These are phyloP conservation scores for Candida ponderosae DNA, from an alignment of 805 yeast species.

Conservation along the genomic window DNA sequence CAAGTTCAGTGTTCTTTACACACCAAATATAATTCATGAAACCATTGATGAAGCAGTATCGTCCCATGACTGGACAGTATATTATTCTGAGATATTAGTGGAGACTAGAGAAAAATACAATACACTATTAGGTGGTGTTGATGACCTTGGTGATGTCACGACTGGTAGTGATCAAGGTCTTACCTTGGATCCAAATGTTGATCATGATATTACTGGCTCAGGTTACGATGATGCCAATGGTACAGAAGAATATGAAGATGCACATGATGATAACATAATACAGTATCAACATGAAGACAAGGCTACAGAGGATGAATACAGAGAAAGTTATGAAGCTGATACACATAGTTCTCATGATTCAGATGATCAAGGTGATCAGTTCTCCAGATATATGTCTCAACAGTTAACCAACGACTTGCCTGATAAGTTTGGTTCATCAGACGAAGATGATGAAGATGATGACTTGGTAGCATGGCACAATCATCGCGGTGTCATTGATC, in stretches of 20 bases:
- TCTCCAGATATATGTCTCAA: conserved; percentile 57
- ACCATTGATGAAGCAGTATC: conserved; percentile 28
- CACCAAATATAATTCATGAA: conserved; percentile 22
- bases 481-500: background rate
- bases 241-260: conserved; percentile 7
- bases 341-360: too few relatives aligned
- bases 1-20: conserved; percentile 47
- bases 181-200: conserved; percentile 26
- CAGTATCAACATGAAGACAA: conserved; percentile 20
- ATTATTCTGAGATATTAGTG: conserved; percentile 74
- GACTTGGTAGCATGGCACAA: conserved; percentile 18
- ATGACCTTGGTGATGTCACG: conserved; percentile 21
- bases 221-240: conserved; percentile 21
- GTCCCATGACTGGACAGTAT: conserved; percentile 62
- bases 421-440: conserved; percentile 53
- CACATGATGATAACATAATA: conserved; percentile 12
- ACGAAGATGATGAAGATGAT: conserved; percentile 29
- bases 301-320: conserved; percentile 17
- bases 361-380: too few relatives aligned
- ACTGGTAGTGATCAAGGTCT: conserved; percentile 14
- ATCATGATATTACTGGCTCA: conserved; percentile 23
- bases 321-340: too few relatives aligned
- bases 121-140: conserved; percentile 79
- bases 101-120: conserved; percentile 92
- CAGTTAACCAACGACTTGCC: conserved; percentile 53